These are phyloP conservation scores for Dactylis glomerata DNA, from an alignment of 176 grass and related monocot species.

Conservation along the genomic window DNA sequence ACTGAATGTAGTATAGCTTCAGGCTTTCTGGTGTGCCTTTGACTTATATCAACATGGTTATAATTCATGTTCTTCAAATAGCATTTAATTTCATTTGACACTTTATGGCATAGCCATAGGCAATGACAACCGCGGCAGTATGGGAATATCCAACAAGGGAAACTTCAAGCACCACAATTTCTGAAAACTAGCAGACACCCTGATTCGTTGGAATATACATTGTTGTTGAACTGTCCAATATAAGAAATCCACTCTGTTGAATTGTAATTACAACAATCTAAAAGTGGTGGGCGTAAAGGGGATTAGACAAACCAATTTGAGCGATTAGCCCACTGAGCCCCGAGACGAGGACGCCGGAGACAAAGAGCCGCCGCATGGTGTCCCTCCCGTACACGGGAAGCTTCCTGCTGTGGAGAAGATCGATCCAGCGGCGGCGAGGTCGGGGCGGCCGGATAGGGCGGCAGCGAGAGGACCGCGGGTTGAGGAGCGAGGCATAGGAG, in stretches of 20 bases:
- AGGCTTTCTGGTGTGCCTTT: not conserved
- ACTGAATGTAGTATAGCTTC: not conserved
- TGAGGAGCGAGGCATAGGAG: too few relatives aligned
- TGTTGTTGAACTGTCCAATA: not conserved
- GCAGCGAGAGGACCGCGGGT: too few relatives aligned
- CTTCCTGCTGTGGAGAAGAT: slow-evolving; percentile 69
- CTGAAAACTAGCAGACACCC: not conserved
- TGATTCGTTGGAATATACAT: not conserved
- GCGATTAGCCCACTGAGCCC: slow-evolving; percentile 63
- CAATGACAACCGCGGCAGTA: not conserved
- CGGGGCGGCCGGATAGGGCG: too few relatives aligned
- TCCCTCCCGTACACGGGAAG: slow-evolving; percentile 58
- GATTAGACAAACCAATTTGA: slow-evolving; percentile 49
- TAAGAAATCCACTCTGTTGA: not conserved
- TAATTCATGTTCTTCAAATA: not conserved
- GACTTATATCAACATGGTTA: not conserved
- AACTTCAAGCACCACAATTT: not conserved
- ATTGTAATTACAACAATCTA: not conserved
- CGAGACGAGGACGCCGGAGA: slow-evolving; percentile 66
- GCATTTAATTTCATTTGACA: not conserved
- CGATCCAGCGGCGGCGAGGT: too few relatives aligned
- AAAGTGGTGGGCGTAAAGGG: not conserved
- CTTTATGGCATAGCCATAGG: not conserved
- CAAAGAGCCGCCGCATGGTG: slow-evolving; percentile 77
- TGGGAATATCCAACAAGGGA: too few relatives aligned